These are phyloP conservation scores for Beauveria caledonica DNA, from an alignment of 2,329 filamentous ascomycete species.

Conservation along the genomic window DNA sequence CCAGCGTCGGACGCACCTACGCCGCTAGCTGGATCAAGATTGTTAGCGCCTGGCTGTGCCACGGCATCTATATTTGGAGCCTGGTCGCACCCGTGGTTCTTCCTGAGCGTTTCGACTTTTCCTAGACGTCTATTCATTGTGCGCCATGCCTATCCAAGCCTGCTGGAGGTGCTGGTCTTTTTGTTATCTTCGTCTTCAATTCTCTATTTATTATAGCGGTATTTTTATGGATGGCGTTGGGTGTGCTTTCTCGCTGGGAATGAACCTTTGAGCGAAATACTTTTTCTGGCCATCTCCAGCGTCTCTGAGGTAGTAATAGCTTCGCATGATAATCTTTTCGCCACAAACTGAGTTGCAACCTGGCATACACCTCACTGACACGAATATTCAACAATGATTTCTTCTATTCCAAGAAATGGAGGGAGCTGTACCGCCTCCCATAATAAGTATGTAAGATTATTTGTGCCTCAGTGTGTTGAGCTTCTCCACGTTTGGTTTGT, in stretches of 20 bases:
- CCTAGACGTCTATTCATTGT: conserved; percentile 16
- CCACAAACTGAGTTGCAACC: too few relatives aligned
- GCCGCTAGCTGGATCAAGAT: conserved; percentile 99
- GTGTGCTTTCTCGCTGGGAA: too few relatives aligned
- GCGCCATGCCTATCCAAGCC: not conserved
- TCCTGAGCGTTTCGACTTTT: conserved; percentile 74
- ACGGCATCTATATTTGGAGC: conserved; percentile 89
- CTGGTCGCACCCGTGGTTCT: conserved; percentile 77
- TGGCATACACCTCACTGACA: too few relatives aligned
- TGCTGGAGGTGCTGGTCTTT: not conserved
- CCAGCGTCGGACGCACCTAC: conserved; percentile 87
- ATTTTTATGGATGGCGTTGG: not conserved
- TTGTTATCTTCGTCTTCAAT: not conserved
- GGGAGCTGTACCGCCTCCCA: not conserved
- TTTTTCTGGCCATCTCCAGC: too few relatives aligned
- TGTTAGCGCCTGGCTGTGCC: conserved; percentile 93
- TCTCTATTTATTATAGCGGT: too few relatives aligned
- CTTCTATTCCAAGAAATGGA: conserved; percentile 1
- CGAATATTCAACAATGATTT: not conserved
- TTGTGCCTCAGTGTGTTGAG: not conserved
- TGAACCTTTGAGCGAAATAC: too few relatives aligned
- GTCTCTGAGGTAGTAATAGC: too few relatives aligned
- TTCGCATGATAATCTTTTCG: too few relatives aligned
- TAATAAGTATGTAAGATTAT: not conserved
- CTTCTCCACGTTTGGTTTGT: not conserved